Evolutionary conservation across 768 basidiomycete genomes (phyloP).

Genomic region (Thelephora aurantiotincta): DNA sequence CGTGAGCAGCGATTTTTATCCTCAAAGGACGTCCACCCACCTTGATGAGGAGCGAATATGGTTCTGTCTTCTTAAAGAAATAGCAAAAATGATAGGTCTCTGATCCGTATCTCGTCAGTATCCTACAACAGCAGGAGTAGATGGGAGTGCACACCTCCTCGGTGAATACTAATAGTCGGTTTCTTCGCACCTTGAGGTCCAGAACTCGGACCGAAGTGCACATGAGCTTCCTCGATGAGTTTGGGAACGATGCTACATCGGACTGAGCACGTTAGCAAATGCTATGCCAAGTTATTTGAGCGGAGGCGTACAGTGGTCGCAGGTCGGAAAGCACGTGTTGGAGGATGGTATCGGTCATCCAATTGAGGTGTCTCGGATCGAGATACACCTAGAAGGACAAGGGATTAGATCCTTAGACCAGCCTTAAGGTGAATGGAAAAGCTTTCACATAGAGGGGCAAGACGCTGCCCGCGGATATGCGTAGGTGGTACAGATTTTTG

Average conservation of each 20-base stretch:
- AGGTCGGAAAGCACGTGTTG: conserved; percentile 74
- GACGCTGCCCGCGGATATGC: conserved; percentile 57
- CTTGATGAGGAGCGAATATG: conserved; percentile 74
- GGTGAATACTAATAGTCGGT: conserved; percentile 66
- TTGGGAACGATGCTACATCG: conserved; percentile 46
- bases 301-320: conserved; percentile 41
- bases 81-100: conserved; percentile 87
- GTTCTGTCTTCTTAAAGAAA: conserved; percentile 72
- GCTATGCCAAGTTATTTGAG: not conserved
- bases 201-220: conserved; percentile 24
- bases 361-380: conserved; percentile 74
- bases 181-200: conserved; percentile 36
- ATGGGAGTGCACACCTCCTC: conserved; percentile 44
- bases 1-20: not conserved
- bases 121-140: not conserved
- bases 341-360: conserved; percentile 79
- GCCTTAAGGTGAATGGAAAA: not conserved
- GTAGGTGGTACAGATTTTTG: conserved; percentile 72
- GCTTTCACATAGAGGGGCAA: conserved; percentile 64
- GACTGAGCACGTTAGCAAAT: conserved; percentile 1
- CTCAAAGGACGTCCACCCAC: conserved; percentile 29
- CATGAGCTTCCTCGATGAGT: conserved; percentile 42
- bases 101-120: conserved; percentile 16
- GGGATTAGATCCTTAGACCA: conserved; percentile 6
- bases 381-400: conserved; percentile 49